Evolutionary conservation across 1,284 basidiomycete genomes (phyloP).

Genomic region (Ceratobasidium sp.): DNA sequence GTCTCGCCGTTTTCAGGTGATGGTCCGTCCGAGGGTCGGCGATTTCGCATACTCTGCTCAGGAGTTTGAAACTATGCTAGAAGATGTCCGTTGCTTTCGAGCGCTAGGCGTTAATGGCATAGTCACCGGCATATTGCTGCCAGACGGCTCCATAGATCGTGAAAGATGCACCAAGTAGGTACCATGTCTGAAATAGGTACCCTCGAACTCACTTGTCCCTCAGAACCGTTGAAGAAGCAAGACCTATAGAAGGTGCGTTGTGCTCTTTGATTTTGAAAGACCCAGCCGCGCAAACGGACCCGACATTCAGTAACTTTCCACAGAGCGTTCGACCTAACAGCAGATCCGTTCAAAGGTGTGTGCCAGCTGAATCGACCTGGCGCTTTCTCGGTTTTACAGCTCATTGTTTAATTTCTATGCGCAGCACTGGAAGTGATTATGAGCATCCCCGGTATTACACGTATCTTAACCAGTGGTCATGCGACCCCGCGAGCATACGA

Average conservation of each 20-base stretch:
- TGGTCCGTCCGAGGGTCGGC: conserved; percentile 80
- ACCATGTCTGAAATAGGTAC: not conserved
- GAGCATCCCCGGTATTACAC: conserved; percentile 69
- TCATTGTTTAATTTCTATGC: conserved; percentile 10
- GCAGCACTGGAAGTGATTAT: conserved; percentile 67
- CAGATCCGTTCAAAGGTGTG: conserved; percentile 64
- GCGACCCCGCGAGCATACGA: conserved; percentile 25
- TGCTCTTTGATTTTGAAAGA: not conserved
- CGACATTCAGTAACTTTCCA: conserved; percentile 79
- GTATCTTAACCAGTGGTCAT: conserved; percentile 66
- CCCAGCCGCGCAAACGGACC: too few relatives aligned
- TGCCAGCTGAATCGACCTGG: not conserved
- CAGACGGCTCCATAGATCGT: conserved; percentile 70
- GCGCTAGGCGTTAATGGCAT: conserved; percentile 68
- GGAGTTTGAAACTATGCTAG: conserved; percentile 76
- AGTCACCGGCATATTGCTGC: conserved; percentile 73
- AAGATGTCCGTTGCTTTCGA: conserved; percentile 73
- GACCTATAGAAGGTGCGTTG: conserved; percentile 68
- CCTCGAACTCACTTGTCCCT: not conserved
- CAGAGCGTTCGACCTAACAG: conserved; percentile 81
- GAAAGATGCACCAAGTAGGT: conserved; percentile 63
- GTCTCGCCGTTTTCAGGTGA: conserved; percentile 60
- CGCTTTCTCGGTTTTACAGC: not conserved
- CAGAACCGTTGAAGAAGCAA: conserved; percentile 69
- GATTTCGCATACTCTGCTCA: conserved; percentile 75